These are phyloP conservation scores for Leccinum truebloodii DNA, from an alignment of 768 basidiomycete genomes.

Conservation along the genomic window DNA sequence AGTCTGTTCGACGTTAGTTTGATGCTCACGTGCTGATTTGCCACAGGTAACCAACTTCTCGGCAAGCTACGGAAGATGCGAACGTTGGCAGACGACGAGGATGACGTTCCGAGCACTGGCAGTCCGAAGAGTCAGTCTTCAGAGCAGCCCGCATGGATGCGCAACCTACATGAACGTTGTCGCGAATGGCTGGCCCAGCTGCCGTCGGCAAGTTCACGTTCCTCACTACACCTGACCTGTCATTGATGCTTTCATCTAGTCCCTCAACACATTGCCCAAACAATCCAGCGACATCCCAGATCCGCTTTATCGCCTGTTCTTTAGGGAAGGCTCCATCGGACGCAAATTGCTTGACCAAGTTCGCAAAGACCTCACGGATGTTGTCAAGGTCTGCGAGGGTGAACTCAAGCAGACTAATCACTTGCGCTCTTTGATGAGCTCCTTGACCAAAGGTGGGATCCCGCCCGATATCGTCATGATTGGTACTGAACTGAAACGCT, in stretches of 20 bases:
- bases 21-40: slow-evolving; percentile 7
- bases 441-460: slow-evolving; percentile 78
- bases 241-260: slow-evolving; percentile 39
- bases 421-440: slow-evolving; percentile 86
- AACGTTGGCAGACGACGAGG: slow-evolving; percentile 83
- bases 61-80: slow-evolving; percentile 93
- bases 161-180: slow-evolving; percentile 75
- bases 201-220: slow-evolving; percentile 58
- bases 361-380: slow-evolving; percentile 75
- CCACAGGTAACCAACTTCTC: slow-evolving; percentile 75
- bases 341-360: slow-evolving; percentile 77
- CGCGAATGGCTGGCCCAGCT: slow-evolving; percentile 79
- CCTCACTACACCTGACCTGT: neutral
- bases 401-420: slow-evolving; percentile 95
- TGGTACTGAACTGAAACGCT: slow-evolving; percentile 10
- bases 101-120: slow-evolving; percentile 53
- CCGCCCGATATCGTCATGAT: neutral
- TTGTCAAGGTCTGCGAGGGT: slow-evolving; percentile 84
- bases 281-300: slow-evolving; percentile 73
- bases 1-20: slow-evolving; percentile 12
- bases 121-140: slow-evolving; percentile 64
- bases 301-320: slow-evolving; percentile 87
- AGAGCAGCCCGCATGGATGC: slow-evolving; percentile 96
- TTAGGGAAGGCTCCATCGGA: slow-evolving; percentile 83
- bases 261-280: slow-evolving; percentile 62